Conservation (phyloP, 2,329 filamentous ascomycete species). For the Pyrenochaeta sp. region DNA sequence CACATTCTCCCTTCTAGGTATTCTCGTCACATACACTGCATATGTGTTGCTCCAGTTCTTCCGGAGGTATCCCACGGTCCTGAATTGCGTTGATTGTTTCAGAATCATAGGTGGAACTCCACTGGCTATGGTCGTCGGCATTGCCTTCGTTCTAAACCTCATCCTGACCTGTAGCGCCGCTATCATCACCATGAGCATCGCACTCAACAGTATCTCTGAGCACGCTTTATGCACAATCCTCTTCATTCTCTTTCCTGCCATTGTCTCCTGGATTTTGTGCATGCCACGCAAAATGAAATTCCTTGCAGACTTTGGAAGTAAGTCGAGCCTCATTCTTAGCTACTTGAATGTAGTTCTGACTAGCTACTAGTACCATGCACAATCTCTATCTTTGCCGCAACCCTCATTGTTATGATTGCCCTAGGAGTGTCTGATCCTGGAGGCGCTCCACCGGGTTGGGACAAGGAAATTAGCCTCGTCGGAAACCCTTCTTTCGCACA, state of each 20-base stretch:
- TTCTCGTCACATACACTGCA: slow-evolving; percentile 18
- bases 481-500: slow-evolving; percentile 12
- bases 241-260: slow-evolving; percentile 65
- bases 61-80: slow-evolving; percentile 14
- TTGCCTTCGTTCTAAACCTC: slow-evolving; percentile 16
- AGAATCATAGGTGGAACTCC: slow-evolving; percentile 11
- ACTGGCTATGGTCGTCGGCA: slow-evolving; percentile 8
- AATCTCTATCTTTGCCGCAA: slow-evolving; percentile 67
- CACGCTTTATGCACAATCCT: slow-evolving; percentile 69
- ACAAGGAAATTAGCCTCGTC: background rate
- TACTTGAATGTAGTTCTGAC: background rate
- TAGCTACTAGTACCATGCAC: background rate
- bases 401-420: slow-evolving; percentile 71
- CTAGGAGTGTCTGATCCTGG: slow-evolving; percentile 61
- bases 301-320: slow-evolving; percentile 19
- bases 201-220: slow-evolving; percentile 68
- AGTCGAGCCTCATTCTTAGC: too few species aligned
- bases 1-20: slow-evolving; percentile 1
- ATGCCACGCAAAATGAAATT: slow-evolving; percentile 23
- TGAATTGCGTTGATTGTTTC: slow-evolving; percentile 12
- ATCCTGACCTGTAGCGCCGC: slow-evolving; percentile 15
- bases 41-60: slow-evolving; percentile 25
- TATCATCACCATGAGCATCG: slow-evolving; percentile 54
- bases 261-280: slow-evolving; percentile 62
- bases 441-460: slow-evolving; percentile 11